A percentile compares a stretch with the other conserved stretches of the same genome.
phyloP scores from a whole-genome alignment of 1,284 basidiomycete species.

The Fomitopsis schrenkii region DNA sequence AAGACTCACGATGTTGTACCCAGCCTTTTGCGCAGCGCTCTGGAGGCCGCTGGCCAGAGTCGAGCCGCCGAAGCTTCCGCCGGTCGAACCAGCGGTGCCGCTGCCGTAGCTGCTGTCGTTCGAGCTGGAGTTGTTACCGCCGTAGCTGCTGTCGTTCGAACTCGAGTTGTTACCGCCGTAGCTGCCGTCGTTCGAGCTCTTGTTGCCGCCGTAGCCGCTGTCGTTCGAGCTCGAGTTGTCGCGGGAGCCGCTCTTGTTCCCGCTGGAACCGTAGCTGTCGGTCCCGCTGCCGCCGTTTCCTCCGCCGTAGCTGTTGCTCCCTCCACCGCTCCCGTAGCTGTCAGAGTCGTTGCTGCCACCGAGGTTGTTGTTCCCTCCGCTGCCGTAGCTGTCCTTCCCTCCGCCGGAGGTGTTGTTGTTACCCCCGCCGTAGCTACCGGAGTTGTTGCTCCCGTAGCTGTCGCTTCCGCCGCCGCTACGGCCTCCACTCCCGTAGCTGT shows the following conservation, averaged over 20 bases:
- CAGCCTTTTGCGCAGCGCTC: conserved; percentile 38
- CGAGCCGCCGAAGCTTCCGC: conserved; percentile 33
- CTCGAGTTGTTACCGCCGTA: conserved; percentile 16
- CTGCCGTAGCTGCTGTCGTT: conserved; percentile 5
- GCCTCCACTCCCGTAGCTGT: conserved; percentile 5
- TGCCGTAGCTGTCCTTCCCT: not conserved
- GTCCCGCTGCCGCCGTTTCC: conserved; percentile 13
- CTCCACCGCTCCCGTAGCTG: conserved; percentile 16
- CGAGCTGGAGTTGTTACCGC: conserved; percentile 13
- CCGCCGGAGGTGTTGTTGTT: not conserved
- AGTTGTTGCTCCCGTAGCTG: not conserved
- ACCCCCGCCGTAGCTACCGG: conserved; percentile 1
- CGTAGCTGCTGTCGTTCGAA: conserved; percentile 7
- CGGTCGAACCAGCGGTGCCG: conserved; percentile 7
- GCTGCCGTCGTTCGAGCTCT: conserved; percentile 6
- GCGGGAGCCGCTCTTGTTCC: conserved; percentile 10
- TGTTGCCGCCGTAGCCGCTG: conserved; percentile 11
- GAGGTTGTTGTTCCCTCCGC: conserved; percentile 4
- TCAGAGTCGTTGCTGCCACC: conserved; percentile 11
- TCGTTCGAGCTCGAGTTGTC: conserved; percentile 11
- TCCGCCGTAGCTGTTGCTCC: conserved; percentile 9
- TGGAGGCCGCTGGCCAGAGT: conserved; percentile 39
- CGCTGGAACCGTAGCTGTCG: conserved; percentile 10
- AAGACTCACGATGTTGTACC: conserved; percentile 41
- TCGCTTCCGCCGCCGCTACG: conserved; percentile 8